Evolutionary conservation across 2,329 filamentous ascomycete genomes (phyloP).

Genomic region (Bipolaris cookei): DNA sequence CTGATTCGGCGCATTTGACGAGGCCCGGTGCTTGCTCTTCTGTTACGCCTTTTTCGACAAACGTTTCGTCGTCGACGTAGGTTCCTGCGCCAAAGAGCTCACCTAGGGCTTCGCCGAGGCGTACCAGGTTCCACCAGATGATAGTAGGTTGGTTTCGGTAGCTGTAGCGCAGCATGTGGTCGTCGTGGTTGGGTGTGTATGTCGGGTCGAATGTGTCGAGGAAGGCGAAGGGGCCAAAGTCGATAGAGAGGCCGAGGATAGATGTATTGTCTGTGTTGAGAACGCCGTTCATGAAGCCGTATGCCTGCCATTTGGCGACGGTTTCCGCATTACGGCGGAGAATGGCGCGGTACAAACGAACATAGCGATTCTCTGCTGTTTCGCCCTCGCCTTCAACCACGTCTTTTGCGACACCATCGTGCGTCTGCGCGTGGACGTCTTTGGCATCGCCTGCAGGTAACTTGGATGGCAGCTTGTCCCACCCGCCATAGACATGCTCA

Average conservation of each 20-base stretch:
- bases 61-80: conserved; percentile 72
- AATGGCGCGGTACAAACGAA: conserved; percentile 85
- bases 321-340: conserved; percentile 83
- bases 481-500: conserved; percentile 85
- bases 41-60: conserved; percentile 73
- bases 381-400: conserved; percentile 71
- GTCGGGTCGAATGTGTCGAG: conserved; percentile 94
- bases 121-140: conserved; percentile 98
- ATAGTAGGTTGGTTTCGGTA: conserved; percentile 95
- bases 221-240: conserved; percentile 97
- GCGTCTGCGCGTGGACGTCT: conserved; percentile 54
- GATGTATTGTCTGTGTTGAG: conserved; percentile 98
- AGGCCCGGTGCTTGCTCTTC: conserved; percentile 73
- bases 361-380: conserved; percentile 82
- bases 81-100: conserved; percentile 83
- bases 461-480: conserved; percentile 77
- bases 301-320: conserved; percentile 94
- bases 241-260: conserved; percentile 83
- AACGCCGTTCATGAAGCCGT: conserved; percentile 99
- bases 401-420: conserved; percentile 60
- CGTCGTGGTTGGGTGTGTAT: conserved; percentile 98
- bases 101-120: conserved; percentile 85
- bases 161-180: conserved; percentile 82
- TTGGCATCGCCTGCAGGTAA: conserved; percentile 57
- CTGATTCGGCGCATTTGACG: conserved; percentile 77